Evolutionary conservation across 768 basidiomycete genomes (phyloP).

Genomic region (Boletus sp.): DNA sequence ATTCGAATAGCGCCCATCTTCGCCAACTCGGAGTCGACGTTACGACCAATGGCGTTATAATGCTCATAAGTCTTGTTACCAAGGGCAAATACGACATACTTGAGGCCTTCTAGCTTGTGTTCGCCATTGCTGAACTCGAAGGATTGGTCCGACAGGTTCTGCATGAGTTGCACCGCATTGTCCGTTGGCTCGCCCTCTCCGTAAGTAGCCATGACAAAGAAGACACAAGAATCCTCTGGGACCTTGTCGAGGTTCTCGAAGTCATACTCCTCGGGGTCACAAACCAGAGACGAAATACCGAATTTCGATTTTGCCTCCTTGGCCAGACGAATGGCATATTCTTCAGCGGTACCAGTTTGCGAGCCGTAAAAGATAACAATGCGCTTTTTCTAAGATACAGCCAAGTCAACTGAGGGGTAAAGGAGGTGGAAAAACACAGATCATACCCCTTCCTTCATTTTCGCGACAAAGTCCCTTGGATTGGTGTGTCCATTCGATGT

Average conservation of each 20-base stretch:
- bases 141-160: slow-evolving; percentile 81
- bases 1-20: slow-evolving; percentile 84
- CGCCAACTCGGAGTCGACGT: slow-evolving; percentile 67
- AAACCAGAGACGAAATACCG: slow-evolving; percentile 92
- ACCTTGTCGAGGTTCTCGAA: slow-evolving; percentile 93
- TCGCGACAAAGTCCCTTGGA: slow-evolving; percentile 90
- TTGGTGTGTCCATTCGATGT: slow-evolving; percentile 68
- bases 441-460: slow-evolving; percentile 90
- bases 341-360: slow-evolving; percentile 97
- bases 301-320: slow-evolving; percentile 98
- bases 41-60: slow-evolving; percentile 86
- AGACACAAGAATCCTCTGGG: slow-evolving; percentile 80
- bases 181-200: slow-evolving; percentile 99
- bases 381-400: slow-evolving; percentile 77
- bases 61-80: slow-evolving; percentile 96
- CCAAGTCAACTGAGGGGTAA: slow-evolving; percentile 3
- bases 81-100: slow-evolving; percentile 92
- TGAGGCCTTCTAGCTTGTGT: slow-evolving; percentile 74
- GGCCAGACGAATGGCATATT: slow-evolving; percentile 94
- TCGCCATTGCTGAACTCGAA: slow-evolving; percentile 85
- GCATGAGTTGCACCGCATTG: slow-evolving; percentile 92
- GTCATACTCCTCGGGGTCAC: slow-evolving; percentile 98
- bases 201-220: slow-evolving; percentile 98
- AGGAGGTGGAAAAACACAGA: not conserved
- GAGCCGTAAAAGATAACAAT: slow-evolving; percentile 97